These are phyloP conservation scores for Taphrina confusa DNA, from an alignment of 1,139 yeast genomes.

Conservation along the genomic window DNA sequence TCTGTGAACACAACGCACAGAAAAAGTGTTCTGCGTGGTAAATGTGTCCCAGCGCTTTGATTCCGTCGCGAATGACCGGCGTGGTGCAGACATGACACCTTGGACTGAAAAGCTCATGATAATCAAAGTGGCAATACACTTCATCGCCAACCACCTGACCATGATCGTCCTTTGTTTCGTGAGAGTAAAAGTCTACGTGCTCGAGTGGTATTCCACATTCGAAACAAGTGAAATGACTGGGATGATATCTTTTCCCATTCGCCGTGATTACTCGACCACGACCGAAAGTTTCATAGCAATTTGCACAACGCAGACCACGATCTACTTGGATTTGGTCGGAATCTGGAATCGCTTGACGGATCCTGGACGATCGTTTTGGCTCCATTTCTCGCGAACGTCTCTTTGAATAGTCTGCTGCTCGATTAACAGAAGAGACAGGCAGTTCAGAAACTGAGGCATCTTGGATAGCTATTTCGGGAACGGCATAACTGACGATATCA, in stretches of 20 bases:
- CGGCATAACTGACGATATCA: no score
- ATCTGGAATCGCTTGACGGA: not conserved
- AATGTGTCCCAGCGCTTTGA: constrained; percentile 45
- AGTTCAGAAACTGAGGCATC: no score
- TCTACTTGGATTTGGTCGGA: not conserved
- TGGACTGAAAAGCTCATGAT: constrained; percentile 46
- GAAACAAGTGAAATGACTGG: constrained; percentile 14
- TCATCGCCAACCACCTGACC: constrained; percentile 22
- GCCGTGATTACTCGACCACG: constrained; percentile 17
- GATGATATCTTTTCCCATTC: constrained; percentile 9
- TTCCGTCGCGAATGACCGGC: constrained; percentile 45
- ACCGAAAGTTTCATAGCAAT: constrained; percentile 21
- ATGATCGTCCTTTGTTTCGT: not conserved
- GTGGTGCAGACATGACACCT: constrained; percentile 46
- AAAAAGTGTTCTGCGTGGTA: constrained; percentile 48
- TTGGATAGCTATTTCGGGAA: no score
- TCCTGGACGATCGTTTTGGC: not conserved
- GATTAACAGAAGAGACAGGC: no score
- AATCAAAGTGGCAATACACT: constrained; percentile 47
- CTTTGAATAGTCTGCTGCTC: no score
- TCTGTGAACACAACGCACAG: constrained; percentile 44
- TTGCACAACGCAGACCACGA: constrained; percentile 22
- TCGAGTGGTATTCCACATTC: constrained; percentile 26
- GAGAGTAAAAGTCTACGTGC: constrained; percentile 22
- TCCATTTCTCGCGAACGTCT: no score